Base-by-base conservation (phyloP, 768 basidiomycete genomes). In the Exidia glandulosa region DNA sequence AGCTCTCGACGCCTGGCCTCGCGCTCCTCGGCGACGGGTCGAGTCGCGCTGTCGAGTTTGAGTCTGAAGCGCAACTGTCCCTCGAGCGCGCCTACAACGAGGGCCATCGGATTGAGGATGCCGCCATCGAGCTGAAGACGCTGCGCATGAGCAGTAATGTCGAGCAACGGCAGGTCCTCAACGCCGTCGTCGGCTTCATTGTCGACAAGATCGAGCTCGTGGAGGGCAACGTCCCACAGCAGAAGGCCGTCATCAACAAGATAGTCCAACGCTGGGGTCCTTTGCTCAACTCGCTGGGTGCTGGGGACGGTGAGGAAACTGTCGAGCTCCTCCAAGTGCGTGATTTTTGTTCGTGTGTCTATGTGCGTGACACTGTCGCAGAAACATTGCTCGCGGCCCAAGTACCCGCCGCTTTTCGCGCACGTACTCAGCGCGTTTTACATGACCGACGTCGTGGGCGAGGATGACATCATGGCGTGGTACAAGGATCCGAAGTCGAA, bases 121-220 rank as follows among this genome's bases (percentile, higher is more conserved):
- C 94, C 1, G 80, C 90, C 1, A 88, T 98, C 62, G 95, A 98
- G 70, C 80, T 98, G 61, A 93, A 95, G 75, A 96, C 95, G 48
- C 81, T 99, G 50, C 88, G 94, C 56, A 95, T 98, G 91, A 92
- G 93, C 34, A 90, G 87, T 67, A 98, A 97, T 66, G 95, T 97
- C 30, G 82, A 90, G 12, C 79, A 96, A 23, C 81, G 80, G n/a
- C 79, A 84, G 57, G 94, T 96, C 16, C 80, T 89, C 57, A 88
- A 94, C 71, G 88, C 88, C 16, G 90, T 97, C n/a, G 78, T 97
- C 36, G 79, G 79, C n/a, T 88, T 84, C 37, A 79, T 98, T 60
- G 84, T 95, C 59, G 83, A 84, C 61, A 80, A 81, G 61, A 85
- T 94, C 52, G 75, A 75, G 56, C 72, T 91, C 45, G 77, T 84